Evolutionary conservation across 106 monocot species (phyloP), one percentile per base, ranked within the genome.

Genomic region (Cymbidium sinense): DNA sequence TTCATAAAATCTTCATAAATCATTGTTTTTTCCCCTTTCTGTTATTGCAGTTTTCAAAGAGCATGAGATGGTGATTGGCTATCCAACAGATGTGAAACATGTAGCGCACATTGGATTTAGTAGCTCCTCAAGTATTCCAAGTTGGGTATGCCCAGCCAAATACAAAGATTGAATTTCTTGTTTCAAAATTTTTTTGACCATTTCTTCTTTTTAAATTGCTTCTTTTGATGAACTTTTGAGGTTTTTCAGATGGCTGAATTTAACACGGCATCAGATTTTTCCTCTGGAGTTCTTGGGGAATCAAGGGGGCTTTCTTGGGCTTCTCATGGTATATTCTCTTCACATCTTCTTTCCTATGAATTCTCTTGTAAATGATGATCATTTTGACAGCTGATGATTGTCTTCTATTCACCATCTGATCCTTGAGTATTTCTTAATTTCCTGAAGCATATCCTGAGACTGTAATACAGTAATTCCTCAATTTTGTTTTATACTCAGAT

Each of bases 11-110:
- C 17, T 35, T 64, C 11, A 54, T 55, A 1, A 28, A 34, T 17
- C 64, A 65, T 52, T 50, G 5, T 27, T 47, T 74, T 7, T 51
- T 43, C 43, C 10, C 47, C 13, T 47, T 47, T 13, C 2, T 47
- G 47, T 47, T 47, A 15, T 47, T 62, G 64, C 84, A 96, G 91
- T 84, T 43, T 73, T 81, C 51, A 96, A 91, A 79, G 91, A 96
- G 43, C 95, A 87, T 76, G 93, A 96, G 79, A 87, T 96, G 88
- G 93, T 90, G 73, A 96, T 96, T 79, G 95, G 95, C 5, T 91
- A 81, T 71, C 95, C 95, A 54, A 96, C 95, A 76, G 93, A 96
- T 83, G 95, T 93, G 75, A 90, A 79, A 77, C 95, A 96, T 80
- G 93, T 93, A 29, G 79, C 95, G 34, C 95, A 96, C 70, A 89